Percentiles rank a stretch among this genome's conserved stretches.
phyloP scores from a whole-genome alignment of 805 yeast genomes.

The Candida odintsovae region DNA sequence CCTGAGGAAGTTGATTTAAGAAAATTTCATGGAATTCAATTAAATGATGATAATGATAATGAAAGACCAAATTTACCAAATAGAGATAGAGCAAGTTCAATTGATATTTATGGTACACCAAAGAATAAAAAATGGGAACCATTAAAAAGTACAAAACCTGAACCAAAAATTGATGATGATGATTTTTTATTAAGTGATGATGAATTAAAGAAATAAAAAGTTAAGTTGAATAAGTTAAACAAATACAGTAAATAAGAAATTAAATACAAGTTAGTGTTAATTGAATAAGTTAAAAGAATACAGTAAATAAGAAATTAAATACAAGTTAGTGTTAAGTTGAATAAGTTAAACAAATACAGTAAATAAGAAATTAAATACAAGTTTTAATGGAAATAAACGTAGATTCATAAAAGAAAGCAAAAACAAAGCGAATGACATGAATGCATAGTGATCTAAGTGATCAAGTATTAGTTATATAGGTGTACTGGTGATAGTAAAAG shows the following conservation, averaged over 20 bases:
- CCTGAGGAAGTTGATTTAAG: slow-evolving; percentile 47
- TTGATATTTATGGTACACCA: slow-evolving; percentile 22
- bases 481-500: no score
- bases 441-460: no score
- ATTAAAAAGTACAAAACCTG: slow-evolving; percentile 19
- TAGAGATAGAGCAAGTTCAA: slow-evolving; percentile 25
- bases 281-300: no score
- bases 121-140: slow-evolving; percentile 37
- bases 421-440: background rate
- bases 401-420: background rate
- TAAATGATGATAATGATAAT: slow-evolving; percentile 30
- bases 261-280: no score
- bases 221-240: background rate
- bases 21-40: slow-evolving; percentile 41
- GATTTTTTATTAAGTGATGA: slow-evolving; percentile 36
- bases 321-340: no score
- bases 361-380: no score
- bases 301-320: no score
- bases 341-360: no score
- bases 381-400: no score
- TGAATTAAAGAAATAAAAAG: slow-evolving; percentile 3
- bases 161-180: slow-evolving; percentile 29
- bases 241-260: no score
- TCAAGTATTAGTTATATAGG: no score
- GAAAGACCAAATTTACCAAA: slow-evolving; percentile 24